Percentiles rank a stretch among this genome's conserved stretches.
Evolutionary conservation across 192 early-diverging fungal genomes (phyloP).

Genomic region (Lobosporangium transversale): DNA sequence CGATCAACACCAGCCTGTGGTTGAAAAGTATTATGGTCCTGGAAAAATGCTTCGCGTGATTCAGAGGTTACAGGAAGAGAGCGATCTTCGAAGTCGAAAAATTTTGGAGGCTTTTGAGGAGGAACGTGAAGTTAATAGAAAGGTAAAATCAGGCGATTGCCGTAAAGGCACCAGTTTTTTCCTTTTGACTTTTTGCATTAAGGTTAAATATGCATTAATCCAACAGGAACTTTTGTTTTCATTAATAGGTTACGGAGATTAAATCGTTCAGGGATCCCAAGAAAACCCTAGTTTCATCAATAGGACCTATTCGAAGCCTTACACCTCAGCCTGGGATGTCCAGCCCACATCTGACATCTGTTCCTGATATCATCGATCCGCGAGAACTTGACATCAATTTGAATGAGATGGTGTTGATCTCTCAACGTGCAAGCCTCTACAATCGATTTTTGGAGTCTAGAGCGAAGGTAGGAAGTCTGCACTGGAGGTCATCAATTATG

Average conservation of each 20-base stretch:
- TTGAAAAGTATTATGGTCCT: conserved; percentile 86
- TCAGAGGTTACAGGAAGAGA: conserved; percentile 88
- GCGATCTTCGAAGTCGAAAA: conserved; percentile 78
- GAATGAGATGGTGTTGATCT: conserved; percentile 83
- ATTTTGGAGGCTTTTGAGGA: conserved; percentile 87
- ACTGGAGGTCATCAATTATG: conserved; percentile 2
- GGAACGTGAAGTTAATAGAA: conserved; percentile 63
- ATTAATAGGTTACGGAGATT: conserved; percentile 66
- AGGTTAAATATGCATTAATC: background rate
- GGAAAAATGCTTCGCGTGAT: conserved; percentile 91
- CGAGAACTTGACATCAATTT: conserved; percentile 83
- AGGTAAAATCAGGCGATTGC: too few relatives aligned
- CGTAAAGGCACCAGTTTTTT: too few relatives aligned
- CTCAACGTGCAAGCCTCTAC: conserved; percentile 81
- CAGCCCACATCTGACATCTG: conserved; percentile 14
- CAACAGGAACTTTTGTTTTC: background rate
- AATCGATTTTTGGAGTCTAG: conserved; percentile 85
- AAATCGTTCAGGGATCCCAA: conserved; percentile 55
- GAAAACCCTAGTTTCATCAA: conserved; percentile 1
- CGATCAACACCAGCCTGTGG: conserved; percentile 86
- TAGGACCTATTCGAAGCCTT: conserved; percentile 35
- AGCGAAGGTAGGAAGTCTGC: conserved; percentile 59
- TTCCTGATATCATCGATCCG: conserved; percentile 68
- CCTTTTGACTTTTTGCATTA: too few relatives aligned
- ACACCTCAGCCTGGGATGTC: conserved; percentile 37